phyloP scores from a whole-genome alignment of 345 rosid species.

The Mallotus nudiflorus region DNA sequence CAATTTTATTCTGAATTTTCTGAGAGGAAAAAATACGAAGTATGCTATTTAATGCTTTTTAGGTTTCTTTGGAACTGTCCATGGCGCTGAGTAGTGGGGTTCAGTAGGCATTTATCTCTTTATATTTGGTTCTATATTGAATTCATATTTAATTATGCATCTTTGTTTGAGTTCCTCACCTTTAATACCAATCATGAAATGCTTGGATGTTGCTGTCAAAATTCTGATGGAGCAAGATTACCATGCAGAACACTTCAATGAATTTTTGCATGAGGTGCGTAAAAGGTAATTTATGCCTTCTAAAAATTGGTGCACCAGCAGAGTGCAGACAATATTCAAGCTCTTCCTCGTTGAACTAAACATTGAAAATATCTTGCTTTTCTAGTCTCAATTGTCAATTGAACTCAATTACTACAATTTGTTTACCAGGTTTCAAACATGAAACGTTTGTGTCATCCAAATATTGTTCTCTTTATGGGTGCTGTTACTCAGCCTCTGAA shows the following conservation, averaged over 20 bases:
- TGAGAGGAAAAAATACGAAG: slow-evolving; percentile 13
- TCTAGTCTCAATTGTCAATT: background rate
- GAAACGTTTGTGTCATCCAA: slow-evolving; percentile 36
- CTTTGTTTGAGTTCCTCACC: slow-evolving; percentile 4
- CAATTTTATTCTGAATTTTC: background rate
- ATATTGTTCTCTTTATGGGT: slow-evolving; percentile 37
- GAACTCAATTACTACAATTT: background rate
- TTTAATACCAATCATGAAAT: slow-evolving; percentile 9
- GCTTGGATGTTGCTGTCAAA: slow-evolving; percentile 34
- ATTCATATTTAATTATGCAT: background rate
- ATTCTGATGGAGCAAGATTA: slow-evolving; percentile 31
- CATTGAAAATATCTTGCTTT: slow-evolving; percentile 1
- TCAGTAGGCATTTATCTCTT: slow-evolving; percentile 17
- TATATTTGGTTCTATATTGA: background rate
- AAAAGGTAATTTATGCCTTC: background rate
- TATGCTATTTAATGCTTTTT: slow-evolving; percentile 12
- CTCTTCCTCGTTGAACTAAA: too few species aligned
- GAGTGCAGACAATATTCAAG: too few species aligned
- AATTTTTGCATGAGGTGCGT: slow-evolving; percentile 30
- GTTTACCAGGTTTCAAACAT: slow-evolving; percentile 28
- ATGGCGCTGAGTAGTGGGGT: slow-evolving; percentile 34
- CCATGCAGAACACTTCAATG: slow-evolving; percentile 20
- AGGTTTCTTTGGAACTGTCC: slow-evolving; percentile 34
- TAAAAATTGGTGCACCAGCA: too few species aligned
- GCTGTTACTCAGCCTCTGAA: slow-evolving; percentile 31